A percentile compares a stretch with the other conserved stretches of the same genome.
Evolutionary conservation across 1,284 basidiomycete genomes (phyloP).

Genomic region (Papiliotrema terrestris): DNA sequence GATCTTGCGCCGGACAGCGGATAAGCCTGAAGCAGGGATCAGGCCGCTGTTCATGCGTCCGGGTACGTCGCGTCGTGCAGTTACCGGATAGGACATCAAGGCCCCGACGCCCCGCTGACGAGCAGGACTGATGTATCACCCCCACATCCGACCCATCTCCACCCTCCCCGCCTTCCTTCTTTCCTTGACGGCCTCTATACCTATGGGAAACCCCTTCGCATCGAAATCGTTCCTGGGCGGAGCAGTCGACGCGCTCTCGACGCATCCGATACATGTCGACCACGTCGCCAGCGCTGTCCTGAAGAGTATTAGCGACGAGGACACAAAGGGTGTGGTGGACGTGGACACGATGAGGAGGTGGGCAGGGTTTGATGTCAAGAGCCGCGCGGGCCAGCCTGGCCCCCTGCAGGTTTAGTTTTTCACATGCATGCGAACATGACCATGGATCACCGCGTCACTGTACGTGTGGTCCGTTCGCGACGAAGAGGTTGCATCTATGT

Average conservation of each 20-base stretch:
- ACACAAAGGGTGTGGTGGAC: conserved; percentile 64
- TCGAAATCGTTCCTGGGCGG: conserved; percentile 38
- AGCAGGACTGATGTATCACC: conserved; percentile 88
- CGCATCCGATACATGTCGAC: conserved; percentile 91
- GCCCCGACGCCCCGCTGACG: background rate
- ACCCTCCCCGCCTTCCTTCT: conserved; percentile 81
- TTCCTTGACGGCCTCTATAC: conserved; percentile 70
- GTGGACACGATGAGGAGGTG: conserved; percentile 65
- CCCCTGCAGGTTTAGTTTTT: background rate
- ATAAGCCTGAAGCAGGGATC: conserved; percentile 29
- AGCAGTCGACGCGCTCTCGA: conserved; percentile 62
- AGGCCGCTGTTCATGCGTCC: conserved; percentile 77
- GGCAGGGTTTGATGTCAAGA: conserved; percentile 32
- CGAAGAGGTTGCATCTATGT: no score
- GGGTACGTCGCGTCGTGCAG: conserved; percentile 55
- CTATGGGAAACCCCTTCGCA: conserved; percentile 55
- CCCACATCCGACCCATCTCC: conserved; percentile 81
- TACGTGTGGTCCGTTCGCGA: no score
- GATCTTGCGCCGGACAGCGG: conserved; percentile 50
- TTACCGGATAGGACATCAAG: no score
- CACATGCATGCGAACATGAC: background rate
- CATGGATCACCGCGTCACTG: background rate
- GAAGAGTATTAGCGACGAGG: conserved; percentile 41
- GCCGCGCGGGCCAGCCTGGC: background rate
- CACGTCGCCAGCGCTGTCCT: conserved; percentile 82